Base-by-base conservation (phyloP, 1,139 yeast genomes). In the Maudiozyma humilis region DNA sequence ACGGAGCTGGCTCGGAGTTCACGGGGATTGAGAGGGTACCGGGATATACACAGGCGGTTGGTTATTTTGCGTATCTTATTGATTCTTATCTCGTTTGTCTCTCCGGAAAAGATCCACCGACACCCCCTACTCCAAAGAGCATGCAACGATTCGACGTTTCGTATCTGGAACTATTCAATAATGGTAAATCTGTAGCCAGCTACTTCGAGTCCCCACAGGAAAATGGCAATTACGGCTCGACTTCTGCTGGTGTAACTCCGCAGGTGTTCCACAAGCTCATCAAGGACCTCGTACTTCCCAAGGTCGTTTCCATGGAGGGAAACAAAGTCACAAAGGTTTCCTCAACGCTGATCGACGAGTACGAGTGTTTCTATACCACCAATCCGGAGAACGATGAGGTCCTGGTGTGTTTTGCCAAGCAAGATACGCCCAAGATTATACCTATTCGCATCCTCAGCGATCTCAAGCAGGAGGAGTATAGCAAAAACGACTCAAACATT, bases 251-350 rank as follows among this genome's bases (percentile, higher is more conserved):
- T 3, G n/a, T 16, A 10, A 36, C 19, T 4, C 56, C 57, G 5
- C 52, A 53, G 14, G 38, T 56, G 31, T 60, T 61, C 38, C 62
- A 55, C 41, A 49, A 50, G 37, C 40, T 61, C 18, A 52, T 57
- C 19, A 44, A 44, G 13, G 64, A 59, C 25, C 42, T 60, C 45
- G 63, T 61, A 14, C 37, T 60, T 27, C 64, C 63, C n/a, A 60
- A 59, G 42, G 62, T 59, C 7, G 51, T 56, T 8, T 57, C 54
- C 3, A 44, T 56, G 16, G 49, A 48, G 27, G 65, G 65, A 3
- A 61, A 61, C 43, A 61, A 59, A 44, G 63, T 61, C 10, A 61
- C 64, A 2, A 61, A 61, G 40, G 51, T 60, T 19, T 53, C 64
- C 2, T 45, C 49, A 36, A 48, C 54, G 29, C 44, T 60, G 32